Evolutionary conservation across 805 yeast genomes (phyloP).

Genomic region (Hanseniaspora singularis): DNA sequence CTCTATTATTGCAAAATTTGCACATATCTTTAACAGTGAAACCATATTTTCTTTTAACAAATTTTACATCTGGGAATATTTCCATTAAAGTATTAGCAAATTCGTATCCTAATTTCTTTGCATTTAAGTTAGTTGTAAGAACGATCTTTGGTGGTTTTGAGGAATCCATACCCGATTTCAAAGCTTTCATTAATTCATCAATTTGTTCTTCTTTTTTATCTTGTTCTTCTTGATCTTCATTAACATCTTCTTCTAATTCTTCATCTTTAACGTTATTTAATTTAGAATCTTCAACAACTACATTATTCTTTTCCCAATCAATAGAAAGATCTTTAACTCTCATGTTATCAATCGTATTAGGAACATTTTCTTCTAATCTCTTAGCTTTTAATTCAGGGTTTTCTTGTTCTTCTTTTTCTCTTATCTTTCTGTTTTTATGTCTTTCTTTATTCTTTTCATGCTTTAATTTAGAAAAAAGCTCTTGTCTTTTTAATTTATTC

Average conservation of each 20-base stretch:
- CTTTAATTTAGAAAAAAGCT: slow-evolving; percentile 59
- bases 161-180: slow-evolving; percentile 28
- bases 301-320: slow-evolving; percentile 24
- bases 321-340: slow-evolving; percentile 82
- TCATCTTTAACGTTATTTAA: slow-evolving; percentile 19
- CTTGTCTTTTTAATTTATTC: slow-evolving; percentile 71
- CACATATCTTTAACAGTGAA: slow-evolving; percentile 81
- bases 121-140: slow-evolving; percentile 77
- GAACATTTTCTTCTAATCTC: slow-evolving; percentile 64
- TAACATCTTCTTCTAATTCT: slow-evolving; percentile 12
- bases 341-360: slow-evolving; percentile 72
- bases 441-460: slow-evolving; percentile 64
- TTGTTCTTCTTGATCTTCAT: slow-evolving; percentile 16
- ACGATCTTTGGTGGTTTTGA: slow-evolving; percentile 77
- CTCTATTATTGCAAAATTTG: slow-evolving; percentile 65
- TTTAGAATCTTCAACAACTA: slow-evolving; percentile 24
- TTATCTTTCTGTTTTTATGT: slow-evolving; percentile 62
- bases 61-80: slow-evolving; percentile 71
- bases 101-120: slow-evolving; percentile 76
- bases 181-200: slow-evolving; percentile 32
- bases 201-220: slow-evolving; percentile 1
- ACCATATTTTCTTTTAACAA: slow-evolving; percentile 76
- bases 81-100: slow-evolving; percentile 81
- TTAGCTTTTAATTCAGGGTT: slow-evolving; percentile 75
- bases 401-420: slow-evolving; percentile 77